Percentiles rank a stretch among this genome's conserved stretches.
Evolutionary conservation across 2,329 filamentous ascomycete species (phyloP).

Genomic region (Metarhizium guizhouense): DNA sequence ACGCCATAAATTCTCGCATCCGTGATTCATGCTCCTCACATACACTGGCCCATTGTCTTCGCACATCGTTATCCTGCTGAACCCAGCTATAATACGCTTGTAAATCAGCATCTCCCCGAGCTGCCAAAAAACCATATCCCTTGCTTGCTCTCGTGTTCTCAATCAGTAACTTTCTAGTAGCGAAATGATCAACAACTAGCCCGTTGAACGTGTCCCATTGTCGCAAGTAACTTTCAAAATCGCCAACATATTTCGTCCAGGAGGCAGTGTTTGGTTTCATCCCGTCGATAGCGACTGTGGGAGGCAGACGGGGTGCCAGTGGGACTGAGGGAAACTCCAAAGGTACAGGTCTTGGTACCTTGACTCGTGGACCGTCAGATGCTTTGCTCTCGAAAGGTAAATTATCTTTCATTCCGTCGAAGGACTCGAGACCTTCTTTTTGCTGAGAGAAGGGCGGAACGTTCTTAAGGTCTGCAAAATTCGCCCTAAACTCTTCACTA

Average conservation of each 20-base stretch:
- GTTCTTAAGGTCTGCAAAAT: conserved; percentile 45
- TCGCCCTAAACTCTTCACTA: conserved; percentile 44
- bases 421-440: conserved; percentile 41
- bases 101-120: conserved; percentile 36
- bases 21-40: conserved; percentile 51
- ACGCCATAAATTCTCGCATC: conserved; percentile 47
- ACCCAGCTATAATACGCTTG: conserved; percentile 50
- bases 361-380: conserved; percentile 30
- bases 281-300: conserved; percentile 31
- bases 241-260: conserved; percentile 43
- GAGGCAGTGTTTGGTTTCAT: conserved; percentile 31
- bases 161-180: conserved; percentile 38
- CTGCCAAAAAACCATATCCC: conserved; percentile 36
- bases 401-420: conserved; percentile 45
- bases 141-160: conserved; percentile 28
- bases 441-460: conserved; percentile 44
- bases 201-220: conserved; percentile 41
- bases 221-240: conserved; percentile 45
- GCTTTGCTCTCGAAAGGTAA: conserved; percentile 48
- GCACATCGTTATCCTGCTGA: conserved; percentile 55
- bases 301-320: conserved; percentile 37
- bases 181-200: conserved; percentile 47
- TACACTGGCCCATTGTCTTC: conserved; percentile 50
- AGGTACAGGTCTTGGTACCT: conserved; percentile 21
- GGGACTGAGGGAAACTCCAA: conserved; percentile 41